Conservation (phyloP, 2,329 filamentous ascomycete genomes). For the Furcasterigmium furcatum region DNA sequence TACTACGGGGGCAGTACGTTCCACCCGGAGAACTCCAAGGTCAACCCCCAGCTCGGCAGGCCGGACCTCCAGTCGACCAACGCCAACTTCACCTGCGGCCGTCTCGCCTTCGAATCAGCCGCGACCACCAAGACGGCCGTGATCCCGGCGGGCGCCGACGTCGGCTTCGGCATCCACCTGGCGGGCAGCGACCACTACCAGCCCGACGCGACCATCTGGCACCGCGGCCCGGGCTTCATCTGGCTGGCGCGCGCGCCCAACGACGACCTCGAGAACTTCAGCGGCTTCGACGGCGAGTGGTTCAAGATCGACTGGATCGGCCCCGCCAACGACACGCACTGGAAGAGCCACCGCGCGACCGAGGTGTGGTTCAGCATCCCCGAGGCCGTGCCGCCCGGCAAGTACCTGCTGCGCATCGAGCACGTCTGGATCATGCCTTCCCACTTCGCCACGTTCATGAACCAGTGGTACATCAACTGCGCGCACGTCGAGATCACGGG, state of each 20-base stretch:
- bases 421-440: neutral
- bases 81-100: slow-evolving; percentile 4
- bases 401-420: neutral
- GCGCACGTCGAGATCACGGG: neutral
- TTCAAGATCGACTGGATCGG: slow-evolving; percentile 6
- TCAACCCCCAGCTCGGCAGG: slow-evolving; percentile 1
- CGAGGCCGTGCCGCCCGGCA: neutral
- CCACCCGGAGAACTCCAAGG: neutral
- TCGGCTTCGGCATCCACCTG: slow-evolving; percentile 3
- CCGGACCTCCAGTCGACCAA: slow-evolving; percentile 2
- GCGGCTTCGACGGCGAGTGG: slow-evolving; percentile 8
- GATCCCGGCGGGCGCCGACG: slow-evolving; percentile 3
- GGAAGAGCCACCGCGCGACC: neutral
- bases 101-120: slow-evolving; percentile 2
- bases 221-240: slow-evolving; percentile 6
- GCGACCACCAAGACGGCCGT: slow-evolving; percentile 5
- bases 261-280: slow-evolving; percentile 5
- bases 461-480: neutral
- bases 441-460: neutral
- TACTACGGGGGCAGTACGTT: too few species aligned
- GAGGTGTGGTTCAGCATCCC: neutral
- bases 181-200: neutral
- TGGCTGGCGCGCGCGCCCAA: slow-evolving; percentile 6
- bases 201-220: slow-evolving; percentile 3
- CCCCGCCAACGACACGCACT: neutral